Evolutionary conservation across 306 rosid species (phyloP).

Genomic region (Lathyrus sativus): DNA sequence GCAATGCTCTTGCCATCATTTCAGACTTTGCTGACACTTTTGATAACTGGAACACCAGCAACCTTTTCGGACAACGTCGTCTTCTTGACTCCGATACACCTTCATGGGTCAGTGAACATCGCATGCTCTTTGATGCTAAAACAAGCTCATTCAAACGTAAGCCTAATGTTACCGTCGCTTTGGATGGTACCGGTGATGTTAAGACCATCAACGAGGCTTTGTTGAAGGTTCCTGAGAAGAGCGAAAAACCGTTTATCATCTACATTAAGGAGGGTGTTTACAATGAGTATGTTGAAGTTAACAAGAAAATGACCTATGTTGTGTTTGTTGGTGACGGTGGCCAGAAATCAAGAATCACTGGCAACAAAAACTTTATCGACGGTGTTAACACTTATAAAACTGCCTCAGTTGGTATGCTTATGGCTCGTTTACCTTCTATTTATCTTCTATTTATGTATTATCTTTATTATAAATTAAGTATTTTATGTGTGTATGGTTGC

Average conservation of each 20-base stretch:
- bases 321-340: constrained; percentile 65
- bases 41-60: constrained; percentile 18
- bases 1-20: constrained; percentile 67
- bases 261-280: constrained; percentile 66
- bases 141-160: background rate
- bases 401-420: constrained; percentile 55
- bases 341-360: constrained; percentile 38
- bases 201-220: constrained; percentile 56
- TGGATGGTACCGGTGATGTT: constrained; percentile 60
- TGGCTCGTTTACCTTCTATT: too few species aligned
- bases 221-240: constrained; percentile 35
- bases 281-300: constrained; percentile 44
- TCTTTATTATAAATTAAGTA: too few species aligned
- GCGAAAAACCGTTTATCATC: constrained; percentile 45
- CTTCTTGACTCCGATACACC: constrained; percentile 35
- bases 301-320: constrained; percentile 41
- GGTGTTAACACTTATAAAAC: constrained; percentile 56
- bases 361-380: constrained; percentile 54
- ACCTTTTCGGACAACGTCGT: constrained; percentile 28
- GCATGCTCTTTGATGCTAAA: background rate
- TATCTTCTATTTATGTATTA: too few species aligned
- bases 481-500: background rate
- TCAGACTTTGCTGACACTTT: constrained; percentile 40
- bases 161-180: constrained; percentile 56
- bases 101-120: constrained; percentile 17